phyloP scores from a whole-genome alignment of 2,329 filamentous ascomycete species.

The Blumeria graminis region DNA sequence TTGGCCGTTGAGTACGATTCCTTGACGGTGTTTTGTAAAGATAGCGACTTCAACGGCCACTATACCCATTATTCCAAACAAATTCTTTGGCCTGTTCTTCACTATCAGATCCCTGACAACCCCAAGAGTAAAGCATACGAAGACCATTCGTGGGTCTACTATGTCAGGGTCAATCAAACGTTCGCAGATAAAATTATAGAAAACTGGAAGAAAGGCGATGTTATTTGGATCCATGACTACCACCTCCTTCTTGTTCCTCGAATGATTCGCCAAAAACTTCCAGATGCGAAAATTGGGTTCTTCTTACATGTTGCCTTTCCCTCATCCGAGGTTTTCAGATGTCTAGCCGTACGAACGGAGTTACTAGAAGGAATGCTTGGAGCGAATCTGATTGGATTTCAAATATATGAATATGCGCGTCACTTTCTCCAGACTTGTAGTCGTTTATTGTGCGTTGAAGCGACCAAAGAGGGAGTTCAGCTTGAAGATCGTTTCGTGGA shows the following conservation, averaged over 20 bases:
- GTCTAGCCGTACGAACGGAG: constrained; percentile 64
- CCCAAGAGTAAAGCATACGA: constrained; percentile 96
- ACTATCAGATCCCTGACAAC: constrained; percentile 94
- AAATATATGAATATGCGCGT: constrained; percentile 76
- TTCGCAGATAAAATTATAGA: constrained; percentile 79
- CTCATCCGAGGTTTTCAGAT: constrained; percentile 87
- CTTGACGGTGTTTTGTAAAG: constrained; percentile 61
- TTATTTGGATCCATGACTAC: constrained; percentile 91
- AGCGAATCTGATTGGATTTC: constrained; percentile 79
- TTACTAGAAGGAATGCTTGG: constrained; percentile 82
- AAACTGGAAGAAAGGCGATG: constrained; percentile 82
- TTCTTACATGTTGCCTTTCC: constrained; percentile 91
- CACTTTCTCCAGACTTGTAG: constrained; percentile 95
- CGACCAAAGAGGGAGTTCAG: constrained; percentile 67
- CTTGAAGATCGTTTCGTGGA: constrained; percentile 86
- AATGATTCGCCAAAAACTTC: constrained; percentile 75
- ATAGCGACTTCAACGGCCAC: constrained; percentile 84
- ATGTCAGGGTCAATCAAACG: constrained; percentile 74
- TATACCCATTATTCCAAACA: constrained; percentile 95
- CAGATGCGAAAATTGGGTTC: constrained; percentile 86
- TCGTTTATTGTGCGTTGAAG: constrained; percentile 71
- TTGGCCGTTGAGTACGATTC: constrained; percentile 64
- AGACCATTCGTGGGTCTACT: constrained; percentile 91
- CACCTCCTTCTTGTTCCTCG: constrained; percentile 70
- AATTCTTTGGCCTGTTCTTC: constrained; percentile 91